A percentile compares a stretch with the other conserved stretches of the same genome.
phyloP scores from a whole-genome alignment of 257 asterid species.

The Handroanthus guayacan region DNA sequence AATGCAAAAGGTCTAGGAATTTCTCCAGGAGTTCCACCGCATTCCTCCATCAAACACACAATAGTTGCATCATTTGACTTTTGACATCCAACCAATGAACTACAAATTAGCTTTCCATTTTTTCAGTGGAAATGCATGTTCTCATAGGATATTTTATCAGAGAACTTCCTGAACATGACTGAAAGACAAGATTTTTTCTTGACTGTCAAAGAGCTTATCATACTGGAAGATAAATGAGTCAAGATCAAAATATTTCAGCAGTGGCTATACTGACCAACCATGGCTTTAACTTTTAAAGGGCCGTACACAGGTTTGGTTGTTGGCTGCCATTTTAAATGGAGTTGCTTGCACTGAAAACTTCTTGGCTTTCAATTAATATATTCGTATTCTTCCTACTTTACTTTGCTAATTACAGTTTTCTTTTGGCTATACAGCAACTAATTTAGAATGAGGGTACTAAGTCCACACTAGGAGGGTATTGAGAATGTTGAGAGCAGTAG shows the following conservation, averaged over 20 bases:
- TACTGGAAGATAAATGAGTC: conserved; percentile 15
- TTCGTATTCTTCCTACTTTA: too few relatives aligned
- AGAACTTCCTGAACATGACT: not conserved
- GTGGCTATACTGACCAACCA: not conserved
- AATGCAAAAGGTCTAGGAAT: not conserved
- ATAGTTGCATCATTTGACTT: not conserved
- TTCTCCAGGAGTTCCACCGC: not conserved
- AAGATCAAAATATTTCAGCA: not conserved
- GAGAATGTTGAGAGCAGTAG: conserved; percentile 7
- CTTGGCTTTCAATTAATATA: too few relatives aligned
- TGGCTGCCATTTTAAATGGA: not conserved
- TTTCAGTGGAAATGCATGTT: too few relatives aligned
- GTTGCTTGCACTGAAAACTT: not conserved
- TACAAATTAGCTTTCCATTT: too few relatives aligned
- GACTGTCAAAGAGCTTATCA: not conserved
- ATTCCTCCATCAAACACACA: not conserved
- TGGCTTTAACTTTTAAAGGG: conserved; percentile 1
- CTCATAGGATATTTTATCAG: not conserved
- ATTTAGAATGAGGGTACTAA: too few relatives aligned
- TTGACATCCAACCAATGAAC: too few relatives aligned
- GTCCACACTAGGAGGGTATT: not conserved
- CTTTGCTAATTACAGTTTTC: too few relatives aligned
- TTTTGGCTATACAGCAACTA: too few relatives aligned
- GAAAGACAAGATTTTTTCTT: not conserved
- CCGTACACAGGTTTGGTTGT: not conserved